These are phyloP conservation scores for California macrophylla DNA, from an alignment of 441 rosid genomes.

Conservation along the genomic window DNA sequence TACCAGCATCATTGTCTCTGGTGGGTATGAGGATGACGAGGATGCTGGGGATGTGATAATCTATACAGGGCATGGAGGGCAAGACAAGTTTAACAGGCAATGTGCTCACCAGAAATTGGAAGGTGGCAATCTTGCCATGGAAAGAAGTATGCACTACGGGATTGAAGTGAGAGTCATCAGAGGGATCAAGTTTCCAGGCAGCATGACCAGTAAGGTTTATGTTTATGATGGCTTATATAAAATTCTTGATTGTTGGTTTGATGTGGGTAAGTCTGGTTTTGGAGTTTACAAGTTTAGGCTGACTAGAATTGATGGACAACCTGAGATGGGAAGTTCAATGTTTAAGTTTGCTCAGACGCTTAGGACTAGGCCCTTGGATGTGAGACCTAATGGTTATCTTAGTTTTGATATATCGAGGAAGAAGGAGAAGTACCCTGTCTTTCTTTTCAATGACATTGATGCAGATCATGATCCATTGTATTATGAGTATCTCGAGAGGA, in stretches of 20 bases:
- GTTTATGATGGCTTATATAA: slow-evolving; percentile 73
- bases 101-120: slow-evolving; percentile 61
- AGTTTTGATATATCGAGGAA: slow-evolving; percentile 60
- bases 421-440: slow-evolving; percentile 55
- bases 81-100: slow-evolving; percentile 51
- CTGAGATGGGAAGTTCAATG: slow-evolving; percentile 66
- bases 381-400: slow-evolving; percentile 64
- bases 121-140: slow-evolving; percentile 80
- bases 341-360: slow-evolving; percentile 58
- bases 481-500: slow-evolving; percentile 54
- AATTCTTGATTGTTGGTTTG: slow-evolving; percentile 80
- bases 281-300: slow-evolving; percentile 73
- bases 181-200: slow-evolving; percentile 57
- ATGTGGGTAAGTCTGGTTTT: slow-evolving; percentile 84
- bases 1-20: slow-evolving; percentile 64
- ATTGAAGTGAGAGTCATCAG: slow-evolving; percentile 81
- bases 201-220: slow-evolving; percentile 49
- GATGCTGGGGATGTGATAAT: slow-evolving; percentile 55
- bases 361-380: slow-evolving; percentile 41
- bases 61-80: slow-evolving; percentile 88
- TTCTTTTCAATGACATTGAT: slow-evolving; percentile 70
- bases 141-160: slow-evolving; percentile 77
- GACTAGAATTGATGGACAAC: slow-evolving; percentile 69
- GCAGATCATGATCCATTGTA: slow-evolving; percentile 59
- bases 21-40: slow-evolving; percentile 82